These are phyloP conservation scores for Acephala macrosclerotiorum DNA, from an alignment of 2,329 filamentous ascomycete species.

Conservation along the genomic window DNA sequence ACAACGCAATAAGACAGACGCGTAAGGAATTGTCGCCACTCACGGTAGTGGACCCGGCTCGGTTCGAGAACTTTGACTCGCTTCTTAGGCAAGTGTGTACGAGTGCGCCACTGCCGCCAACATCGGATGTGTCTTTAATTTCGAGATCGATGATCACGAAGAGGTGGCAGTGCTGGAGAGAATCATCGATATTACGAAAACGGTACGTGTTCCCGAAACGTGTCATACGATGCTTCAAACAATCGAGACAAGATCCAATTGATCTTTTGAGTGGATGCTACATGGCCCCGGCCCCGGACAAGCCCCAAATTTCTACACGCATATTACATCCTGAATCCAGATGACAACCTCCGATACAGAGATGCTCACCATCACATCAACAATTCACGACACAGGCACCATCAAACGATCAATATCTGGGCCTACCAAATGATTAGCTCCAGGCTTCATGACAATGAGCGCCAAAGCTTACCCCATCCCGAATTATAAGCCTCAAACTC, in stretches of 20 bases:
- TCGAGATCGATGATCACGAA: constrained; percentile 39
- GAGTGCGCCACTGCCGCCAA: constrained; percentile 40
- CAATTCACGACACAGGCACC: constrained; percentile 52
- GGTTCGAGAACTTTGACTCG: constrained; percentile 28
- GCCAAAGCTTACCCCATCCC: constrained; percentile 49
- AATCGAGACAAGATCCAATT: constrained; percentile 30
- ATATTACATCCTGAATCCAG: not conserved
- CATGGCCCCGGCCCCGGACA: constrained; percentile 21
- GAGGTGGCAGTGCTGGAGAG: constrained; percentile 37
- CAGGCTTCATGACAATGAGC: no score
- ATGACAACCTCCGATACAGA: no score
- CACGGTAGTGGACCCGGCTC: constrained; percentile 27
- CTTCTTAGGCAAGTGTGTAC: constrained; percentile 36
- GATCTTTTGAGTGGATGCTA: constrained; percentile 37
- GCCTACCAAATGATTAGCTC: constrained; percentile 42
- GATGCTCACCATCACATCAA: no score
- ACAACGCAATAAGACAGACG: constrained; percentile 34
- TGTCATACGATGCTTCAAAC: constrained; percentile 34
- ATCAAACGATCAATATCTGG: constrained; percentile 62
- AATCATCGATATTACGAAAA: constrained; percentile 29
- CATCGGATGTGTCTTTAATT: constrained; percentile 38
- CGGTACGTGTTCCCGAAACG: constrained; percentile 33
- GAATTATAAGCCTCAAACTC: constrained; percentile 51
- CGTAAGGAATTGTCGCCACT: constrained; percentile 29
- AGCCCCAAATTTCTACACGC: constrained; percentile 3